Base-by-base conservation (phyloP, 148 eudicot genomes). In the Camellia japonica region DNA sequence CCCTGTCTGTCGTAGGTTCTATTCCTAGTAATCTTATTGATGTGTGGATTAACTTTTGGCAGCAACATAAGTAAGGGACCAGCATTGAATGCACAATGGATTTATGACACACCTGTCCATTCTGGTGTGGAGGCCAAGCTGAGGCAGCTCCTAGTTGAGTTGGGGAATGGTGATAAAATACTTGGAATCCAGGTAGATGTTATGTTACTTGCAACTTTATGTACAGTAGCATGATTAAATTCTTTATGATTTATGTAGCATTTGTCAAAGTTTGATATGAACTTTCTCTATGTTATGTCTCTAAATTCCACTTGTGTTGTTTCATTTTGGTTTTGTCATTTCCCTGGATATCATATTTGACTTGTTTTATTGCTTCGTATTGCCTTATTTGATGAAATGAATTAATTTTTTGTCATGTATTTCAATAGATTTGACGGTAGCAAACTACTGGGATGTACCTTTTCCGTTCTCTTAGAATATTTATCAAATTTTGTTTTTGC, bases 161-260 rank as follows among this genome's bases (percentile, higher is more conserved):
- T 96, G 51, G 97, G 98, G 62, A 87, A 90, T 88, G 90, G 85
- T 80, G 91, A 90, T 82, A 94, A 91, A 85, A 86, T 96, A 80
- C 98, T 96, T 80, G 99, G 99, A 77, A 90, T 96, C 84, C 99
- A 96, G 99, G 99, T 92, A 81, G 46, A 18, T 79, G 20, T 44
- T 6, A 38, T 30, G 38, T 10, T 47, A 15, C 20, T 20, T 30
- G 38, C 38, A 75, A 64, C 60, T 77, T 5, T 46, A 16, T 68
- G 44, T 70, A 38, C 49, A 19, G 49, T 42, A 19, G 41, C 41
- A 38, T 66, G 38, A 20, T 51, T 47, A 65, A 70, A 66, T 54
- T 38, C 55, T 71, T 52, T 73, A 4, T 58, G 42, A 20, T 56
- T 46, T 15, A 23, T 41, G 4, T 46, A 14, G 12, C 51, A 5